Conservation (phyloP, 371 early-diverging fungal species). For the Entomophthora muscae region DNA sequence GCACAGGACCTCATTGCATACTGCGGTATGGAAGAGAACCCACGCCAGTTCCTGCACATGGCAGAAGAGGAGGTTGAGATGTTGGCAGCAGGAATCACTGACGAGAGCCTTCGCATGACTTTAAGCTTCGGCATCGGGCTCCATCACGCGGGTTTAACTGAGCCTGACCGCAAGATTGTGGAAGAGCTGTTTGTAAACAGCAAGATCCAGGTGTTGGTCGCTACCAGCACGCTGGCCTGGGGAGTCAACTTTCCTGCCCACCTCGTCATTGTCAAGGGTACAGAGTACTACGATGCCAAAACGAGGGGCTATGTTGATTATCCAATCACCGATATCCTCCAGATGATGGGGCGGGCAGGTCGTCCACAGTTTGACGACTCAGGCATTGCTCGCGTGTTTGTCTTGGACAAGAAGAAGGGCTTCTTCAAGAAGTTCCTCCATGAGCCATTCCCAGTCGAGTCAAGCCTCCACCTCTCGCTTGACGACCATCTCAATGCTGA, state of each 20-base stretch:
- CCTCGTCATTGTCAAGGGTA: constrained; percentile 96
- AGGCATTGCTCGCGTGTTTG: constrained; percentile 74
- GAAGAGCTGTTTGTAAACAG: constrained; percentile 84
- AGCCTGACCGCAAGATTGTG: constrained; percentile 70
- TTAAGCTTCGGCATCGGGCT: constrained; percentile 94
- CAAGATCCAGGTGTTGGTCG: constrained; percentile 90
- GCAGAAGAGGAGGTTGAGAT: constrained; percentile 60
- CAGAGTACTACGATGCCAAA: constrained; percentile 89
- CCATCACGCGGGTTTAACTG: constrained; percentile 95
- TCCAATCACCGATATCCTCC: constrained; percentile 89
- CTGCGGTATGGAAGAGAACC: constrained; percentile 81
- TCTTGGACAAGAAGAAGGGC: constrained; percentile 79
- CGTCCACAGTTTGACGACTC: constrained; percentile 92
- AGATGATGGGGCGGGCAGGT: constrained; percentile 99
- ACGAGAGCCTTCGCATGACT: constrained; percentile 53
- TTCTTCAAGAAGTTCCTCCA: constrained; percentile 94
- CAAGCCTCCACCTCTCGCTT: constrained; percentile 49
- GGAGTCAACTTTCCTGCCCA: constrained; percentile 98
- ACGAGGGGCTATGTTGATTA: constrained; percentile 76
- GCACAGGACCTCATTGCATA: constrained; percentile 86
- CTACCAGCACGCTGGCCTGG: constrained; percentile 98
- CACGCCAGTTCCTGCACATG: constrained; percentile 77
- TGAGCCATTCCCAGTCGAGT: constrained; percentile 82
- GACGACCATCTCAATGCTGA: constrained; percentile 89
- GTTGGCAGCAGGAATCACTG: constrained; percentile 44